Percentiles rank a stretch among this genome's conserved stretches.
phyloP scores from a whole-genome alignment of 2,329 filamentous ascomycete genomes.

The Colletotrichum somersetense region DNA sequence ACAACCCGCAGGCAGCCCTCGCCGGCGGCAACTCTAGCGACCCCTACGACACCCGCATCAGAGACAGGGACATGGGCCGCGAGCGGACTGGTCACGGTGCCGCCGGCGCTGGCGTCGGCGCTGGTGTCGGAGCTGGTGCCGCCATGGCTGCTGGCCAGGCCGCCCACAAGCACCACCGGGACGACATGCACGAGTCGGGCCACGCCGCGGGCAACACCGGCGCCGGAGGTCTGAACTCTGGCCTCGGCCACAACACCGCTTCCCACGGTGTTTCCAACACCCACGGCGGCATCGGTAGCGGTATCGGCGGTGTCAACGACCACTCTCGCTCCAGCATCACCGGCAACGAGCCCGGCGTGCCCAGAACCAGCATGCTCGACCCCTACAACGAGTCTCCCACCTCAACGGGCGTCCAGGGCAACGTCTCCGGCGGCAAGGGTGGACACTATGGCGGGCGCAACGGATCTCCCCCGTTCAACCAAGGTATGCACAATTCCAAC shows the following conservation, averaged over 20 bases:
- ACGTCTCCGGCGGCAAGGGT: constrained; percentile 16
- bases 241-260: background rate
- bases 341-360: constrained; percentile 28
- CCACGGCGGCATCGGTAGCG: constrained; percentile 8
- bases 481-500: constrained; percentile 22
- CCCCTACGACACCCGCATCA: constrained; percentile 38
- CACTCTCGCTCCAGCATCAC: constrained; percentile 11
- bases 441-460: constrained; percentile 16
- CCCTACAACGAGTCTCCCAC: constrained; percentile 30
- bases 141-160: constrained; percentile 25
- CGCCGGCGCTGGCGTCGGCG: constrained; percentile 31
- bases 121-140: constrained; percentile 26
- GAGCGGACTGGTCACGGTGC: constrained; percentile 34
- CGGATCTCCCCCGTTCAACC: constrained; percentile 31
- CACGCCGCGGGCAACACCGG: constrained; percentile 6
- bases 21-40: constrained; percentile 24
- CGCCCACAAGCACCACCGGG: constrained; percentile 34
- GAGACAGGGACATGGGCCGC: constrained; percentile 40
- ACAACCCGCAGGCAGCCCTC: constrained; percentile 31
- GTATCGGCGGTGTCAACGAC: constrained; percentile 15
- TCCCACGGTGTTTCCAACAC: constrained; percentile 9
- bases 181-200: constrained; percentile 30
- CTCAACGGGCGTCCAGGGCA: background rate
- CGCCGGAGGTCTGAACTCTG: constrained; percentile 11
- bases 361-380: constrained; percentile 41